Conservation (phyloP, 1,284 basidiomycete species). For the Malassezia furfur region DNA sequence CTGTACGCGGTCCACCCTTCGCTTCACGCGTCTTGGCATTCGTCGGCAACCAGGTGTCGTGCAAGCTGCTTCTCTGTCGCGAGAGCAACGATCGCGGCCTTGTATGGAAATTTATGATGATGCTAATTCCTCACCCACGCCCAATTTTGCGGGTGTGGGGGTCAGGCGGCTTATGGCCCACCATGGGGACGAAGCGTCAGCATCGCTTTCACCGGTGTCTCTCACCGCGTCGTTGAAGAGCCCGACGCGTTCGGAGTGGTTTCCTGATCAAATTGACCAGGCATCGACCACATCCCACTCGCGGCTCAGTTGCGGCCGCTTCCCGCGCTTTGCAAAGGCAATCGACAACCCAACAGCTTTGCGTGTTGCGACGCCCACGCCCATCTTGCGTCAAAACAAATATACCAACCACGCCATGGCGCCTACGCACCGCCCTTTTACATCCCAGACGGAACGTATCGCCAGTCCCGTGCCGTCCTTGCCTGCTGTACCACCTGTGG, state of each 20-base stretch:
- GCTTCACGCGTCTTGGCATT: too few relatives aligned
- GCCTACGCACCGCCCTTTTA: not conserved
- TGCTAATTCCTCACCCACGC: not conserved
- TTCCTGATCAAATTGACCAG: not conserved
- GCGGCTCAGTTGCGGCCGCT: constrained; percentile 6
- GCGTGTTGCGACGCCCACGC: not conserved
- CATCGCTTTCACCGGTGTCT: not conserved
- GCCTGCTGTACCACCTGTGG: too few relatives aligned
- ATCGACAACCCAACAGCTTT: not conserved
- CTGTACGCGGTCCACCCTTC: too few relatives aligned
- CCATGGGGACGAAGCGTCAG: not conserved
- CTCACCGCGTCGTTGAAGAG: not conserved
- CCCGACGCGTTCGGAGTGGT: constrained; percentile 2
- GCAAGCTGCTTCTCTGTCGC: too few relatives aligned
- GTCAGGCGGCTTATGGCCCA: not conserved
- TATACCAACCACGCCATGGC: not conserved
- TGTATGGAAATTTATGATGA: too few relatives aligned
- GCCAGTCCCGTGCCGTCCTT: too few relatives aligned
- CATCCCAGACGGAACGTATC: too few relatives aligned
- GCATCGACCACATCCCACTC: not conserved
- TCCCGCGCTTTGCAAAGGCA: constrained; percentile 2
- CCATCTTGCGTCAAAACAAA: not conserved
- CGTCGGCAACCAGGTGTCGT: too few relatives aligned
- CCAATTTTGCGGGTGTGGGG: constrained; percentile 13
- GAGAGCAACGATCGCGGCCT: too few relatives aligned